Base-by-base conservation (phyloP, 345 rosid genomes). In the Aquilaria yunnanensis region DNA sequence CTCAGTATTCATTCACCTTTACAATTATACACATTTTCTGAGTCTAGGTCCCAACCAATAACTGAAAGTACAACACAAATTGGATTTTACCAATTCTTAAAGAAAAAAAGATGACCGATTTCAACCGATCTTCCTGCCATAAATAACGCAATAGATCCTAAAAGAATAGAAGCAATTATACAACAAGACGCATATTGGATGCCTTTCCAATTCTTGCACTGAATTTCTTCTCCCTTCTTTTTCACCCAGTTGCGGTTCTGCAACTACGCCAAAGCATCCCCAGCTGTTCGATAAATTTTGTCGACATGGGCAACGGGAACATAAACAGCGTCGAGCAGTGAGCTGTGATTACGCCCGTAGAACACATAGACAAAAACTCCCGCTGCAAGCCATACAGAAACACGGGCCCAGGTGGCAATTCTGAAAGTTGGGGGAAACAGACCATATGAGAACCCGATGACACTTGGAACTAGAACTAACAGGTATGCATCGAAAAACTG, bases 341-440 rank as follows among this genome's bases (percentile, higher is more conserved):
- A 84, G 75, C 97, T 90, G 79, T 85, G 74, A 14, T 46, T 77
- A 57, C 85, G 74, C 10, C 97, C 97, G 52, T 90, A 90, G 78
- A 86, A 75, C 49, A 67, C 59, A 59, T 90, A 90, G 3, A 88
- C 82, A 14, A 83, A 48, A 56, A 71, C 84, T 69, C 96, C 97
- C 2, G 81, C 63, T 46, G 78, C 29, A 14, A 88, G 80, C 97
- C 96, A 88, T 43, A 84, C 75, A 0, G 91, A 86, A 51, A 90
- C 96, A 56, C 96, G 85, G 49, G 78, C 78, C 97, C 93, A 90
- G 16, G 95, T 87, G 5, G 71, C 83, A 54, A 72, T 53, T 50
- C 97, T 90, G 74, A 46, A 51, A 31, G 16, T 48, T 57, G 46
- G 51, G 1, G 12, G 37, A 5, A 51, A 33, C 14, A 34, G 10